Evolutionary conservation across 2,329 filamentous ascomycete genomes (phyloP), one percentile per base, ranked within the genome.

Genomic region (Fusarium domesticum): DNA sequence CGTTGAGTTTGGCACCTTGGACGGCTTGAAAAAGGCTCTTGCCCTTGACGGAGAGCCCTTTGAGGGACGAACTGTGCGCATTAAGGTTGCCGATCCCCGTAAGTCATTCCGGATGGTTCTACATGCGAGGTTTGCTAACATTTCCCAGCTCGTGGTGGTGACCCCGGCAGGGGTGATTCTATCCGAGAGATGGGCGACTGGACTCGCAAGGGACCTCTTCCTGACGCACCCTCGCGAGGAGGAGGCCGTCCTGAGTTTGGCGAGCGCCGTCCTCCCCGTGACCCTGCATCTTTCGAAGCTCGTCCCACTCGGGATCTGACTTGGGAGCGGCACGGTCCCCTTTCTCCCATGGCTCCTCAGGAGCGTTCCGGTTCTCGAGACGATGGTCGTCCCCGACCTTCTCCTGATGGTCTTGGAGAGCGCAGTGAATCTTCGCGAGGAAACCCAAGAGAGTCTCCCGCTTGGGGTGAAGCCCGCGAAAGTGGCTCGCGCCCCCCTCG

Each of bases 61-160:
- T 68, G 86, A 95, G 67, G 90, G 90, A 58, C 85, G 93, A 58
- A 87, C 84, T 64, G 90, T 98, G 67, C 84, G 89, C 66, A 85
- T 97, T 66, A 96, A 91, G 75, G 85, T 98, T 64, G 95, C 93
- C 39, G 95, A 98, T 74, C 93, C 93, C 68, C 92, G 93, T 98
- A 85, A 71, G 90, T 60, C 23, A 16, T 18, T 12, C 18, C 20
- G 23, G 15, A 38, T 11, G n/a, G 8, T 16, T 30, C 10, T 20
- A 36, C 18, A 7, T 4, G 19, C 1, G 6, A 20, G 16, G 32
- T 39, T 36, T 35, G 46, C 68, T 78, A 54, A 81, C 65, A 47
- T 19, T 14, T 17, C 14, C 40, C 60, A 96, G 91, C 91, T 66
- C 95, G 95, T 75, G 89, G 93, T 43, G 83, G 89, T 62, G 80